Percentiles rank a stretch among this genome's conserved stretches.
Evolutionary conservation across 352 stramenopile species (phyloP).

Genomic region (Phytophthora multivora): DNA sequence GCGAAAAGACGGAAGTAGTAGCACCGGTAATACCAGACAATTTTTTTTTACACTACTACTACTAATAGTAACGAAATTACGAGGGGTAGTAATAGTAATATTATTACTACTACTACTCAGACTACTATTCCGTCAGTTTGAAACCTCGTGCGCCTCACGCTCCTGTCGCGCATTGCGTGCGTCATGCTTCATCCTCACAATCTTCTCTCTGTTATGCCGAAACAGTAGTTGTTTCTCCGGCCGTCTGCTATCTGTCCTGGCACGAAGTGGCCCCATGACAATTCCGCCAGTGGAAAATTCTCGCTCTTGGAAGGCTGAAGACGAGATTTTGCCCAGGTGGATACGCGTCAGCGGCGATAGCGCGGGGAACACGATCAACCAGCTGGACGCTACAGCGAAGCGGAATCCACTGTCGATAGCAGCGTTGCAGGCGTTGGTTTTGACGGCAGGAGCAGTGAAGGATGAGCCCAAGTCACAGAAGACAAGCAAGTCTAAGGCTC

Average conservation of each 20-base stretch:
- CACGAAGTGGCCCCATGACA: not conserved
- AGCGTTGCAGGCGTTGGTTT: too few relatives aligned
- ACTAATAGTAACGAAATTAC: not conserved
- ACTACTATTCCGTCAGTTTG: not conserved
- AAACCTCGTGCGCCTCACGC: too few relatives aligned
- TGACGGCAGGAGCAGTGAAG: too few relatives aligned
- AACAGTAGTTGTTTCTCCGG: conserved; percentile 6
- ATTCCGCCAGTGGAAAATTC: conserved; percentile 7
- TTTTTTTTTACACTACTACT: not conserved
- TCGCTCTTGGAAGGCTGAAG: not conserved
- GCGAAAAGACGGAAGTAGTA: not conserved
- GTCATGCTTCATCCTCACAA: not conserved
- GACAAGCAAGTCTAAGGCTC: too few relatives aligned
- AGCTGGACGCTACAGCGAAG: too few relatives aligned
- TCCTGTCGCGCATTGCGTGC: not conserved
- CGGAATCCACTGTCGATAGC: too few relatives aligned
- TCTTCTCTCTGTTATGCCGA: not conserved
- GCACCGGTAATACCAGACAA: not conserved
- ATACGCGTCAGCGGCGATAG: too few relatives aligned
- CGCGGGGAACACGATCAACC: too few relatives aligned
- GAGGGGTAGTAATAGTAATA: not conserved
- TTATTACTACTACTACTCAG: conserved; percentile 4
- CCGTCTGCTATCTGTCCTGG: conserved; percentile 4
- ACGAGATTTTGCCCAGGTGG: not conserved
- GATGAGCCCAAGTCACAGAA: too few relatives aligned